These are phyloP conservation scores for Globisporangium solare DNA, from an alignment of 352 stramenopile species.

Conservation along the genomic window DNA sequence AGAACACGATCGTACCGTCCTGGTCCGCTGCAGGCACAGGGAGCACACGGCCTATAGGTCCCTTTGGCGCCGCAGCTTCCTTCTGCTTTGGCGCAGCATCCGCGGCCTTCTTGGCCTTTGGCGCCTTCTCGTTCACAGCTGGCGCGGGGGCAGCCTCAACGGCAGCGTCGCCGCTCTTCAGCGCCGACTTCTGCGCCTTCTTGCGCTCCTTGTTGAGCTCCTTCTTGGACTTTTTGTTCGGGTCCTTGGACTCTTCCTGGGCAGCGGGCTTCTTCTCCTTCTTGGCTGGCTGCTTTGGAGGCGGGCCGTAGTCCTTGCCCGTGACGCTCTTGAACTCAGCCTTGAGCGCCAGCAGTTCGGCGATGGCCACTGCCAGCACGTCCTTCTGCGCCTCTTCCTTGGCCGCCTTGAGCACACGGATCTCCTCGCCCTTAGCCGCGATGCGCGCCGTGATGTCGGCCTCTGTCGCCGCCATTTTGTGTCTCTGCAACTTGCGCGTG, in stretches of 20 bases:
- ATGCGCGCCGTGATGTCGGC: conserved; percentile 56
- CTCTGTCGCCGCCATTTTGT: conserved; percentile 29
- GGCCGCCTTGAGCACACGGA: conserved; percentile 60
- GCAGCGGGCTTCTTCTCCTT: conserved; percentile 46
- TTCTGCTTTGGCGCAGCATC: conserved; percentile 17
- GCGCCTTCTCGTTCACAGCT: conserved; percentile 2
- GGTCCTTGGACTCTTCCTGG: conserved; percentile 27
- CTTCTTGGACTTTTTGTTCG: conserved; percentile 82
- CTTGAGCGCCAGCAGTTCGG: conserved; percentile 66
- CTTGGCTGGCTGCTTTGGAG: conserved; percentile 42
- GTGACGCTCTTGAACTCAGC: conserved; percentile 70
- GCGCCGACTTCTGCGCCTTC: conserved; percentile 73
- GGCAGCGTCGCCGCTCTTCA: conserved; percentile 36
- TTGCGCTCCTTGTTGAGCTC: conserved; percentile 88
- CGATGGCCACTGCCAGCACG: conserved; percentile 45
- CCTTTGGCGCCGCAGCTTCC: conserved; percentile 15
- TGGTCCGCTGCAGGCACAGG: conserved; percentile 35
- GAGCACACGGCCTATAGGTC: conserved; percentile 33
- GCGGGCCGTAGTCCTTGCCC: conserved; percentile 65
- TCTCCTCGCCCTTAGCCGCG: conserved; percentile 59
- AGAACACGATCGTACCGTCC: conserved; percentile 63
- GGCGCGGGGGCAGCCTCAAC: conserved; percentile 9
- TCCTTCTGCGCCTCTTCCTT: conserved; percentile 51
- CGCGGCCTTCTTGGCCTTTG: conserved; percentile 7
- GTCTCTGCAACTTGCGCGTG: not conserved